Conservation (phyloP, 768 basidiomycete genomes). For the Suillus decipiens region DNA sequence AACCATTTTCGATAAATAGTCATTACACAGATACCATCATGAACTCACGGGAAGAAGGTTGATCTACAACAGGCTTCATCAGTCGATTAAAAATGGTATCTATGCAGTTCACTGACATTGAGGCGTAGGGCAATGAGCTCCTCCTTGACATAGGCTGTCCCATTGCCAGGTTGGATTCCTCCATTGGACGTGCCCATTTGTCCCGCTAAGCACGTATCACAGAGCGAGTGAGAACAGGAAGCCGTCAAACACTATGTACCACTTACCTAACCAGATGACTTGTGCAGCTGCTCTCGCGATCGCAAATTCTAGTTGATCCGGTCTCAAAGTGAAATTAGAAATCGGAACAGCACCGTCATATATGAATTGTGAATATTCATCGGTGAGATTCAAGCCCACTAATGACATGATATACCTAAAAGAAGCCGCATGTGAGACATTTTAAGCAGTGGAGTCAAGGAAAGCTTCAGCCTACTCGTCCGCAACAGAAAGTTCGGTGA, state of each 20-base stretch:
- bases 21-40: too few species aligned
- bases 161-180: not conserved
- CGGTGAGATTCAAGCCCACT: not conserved
- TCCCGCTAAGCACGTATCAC: not conserved
- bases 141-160: not conserved
- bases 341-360: not conserved
- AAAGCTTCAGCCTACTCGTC: not conserved
- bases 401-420: not conserved
- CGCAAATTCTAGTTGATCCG: slow-evolving; percentile 16
- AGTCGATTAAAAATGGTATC: not conserved
- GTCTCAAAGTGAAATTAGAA: slow-evolving; percentile 6
- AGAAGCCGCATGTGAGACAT: not conserved
- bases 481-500: not conserved
- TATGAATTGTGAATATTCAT: not conserved
- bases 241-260: not conserved
- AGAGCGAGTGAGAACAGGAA: not conserved
- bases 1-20: not conserved
- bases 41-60: slow-evolving; percentile 1
- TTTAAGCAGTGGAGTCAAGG: not conserved
- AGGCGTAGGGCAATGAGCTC: not conserved
- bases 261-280: slow-evolving; percentile 14
- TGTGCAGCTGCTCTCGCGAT: slow-evolving; percentile 12
- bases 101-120: not conserved
- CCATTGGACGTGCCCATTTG: not conserved
- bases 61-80: not conserved